phyloP scores from a whole-genome alignment of 495 filamentous ascomycete genomes.

The Aspergillus avenaceus region DNA sequence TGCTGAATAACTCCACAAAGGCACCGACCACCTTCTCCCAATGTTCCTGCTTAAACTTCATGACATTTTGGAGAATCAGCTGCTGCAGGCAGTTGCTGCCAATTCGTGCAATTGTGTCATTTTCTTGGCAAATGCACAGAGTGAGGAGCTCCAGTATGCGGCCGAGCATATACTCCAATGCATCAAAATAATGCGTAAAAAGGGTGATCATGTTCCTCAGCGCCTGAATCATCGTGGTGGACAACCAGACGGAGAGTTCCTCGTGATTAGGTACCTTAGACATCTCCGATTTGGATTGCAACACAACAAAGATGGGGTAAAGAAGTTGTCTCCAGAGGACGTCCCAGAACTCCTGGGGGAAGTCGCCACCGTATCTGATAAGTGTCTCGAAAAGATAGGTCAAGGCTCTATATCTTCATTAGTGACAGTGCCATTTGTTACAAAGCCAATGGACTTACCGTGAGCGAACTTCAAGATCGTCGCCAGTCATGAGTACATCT shows the following conservation, averaged over 20 bases:
- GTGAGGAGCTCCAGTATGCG: slow-evolving; percentile 89
- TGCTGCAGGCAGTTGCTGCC: slow-evolving; percentile 97
- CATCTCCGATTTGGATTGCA: slow-evolving; percentile 95
- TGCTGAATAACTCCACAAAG: slow-evolving; percentile 92
- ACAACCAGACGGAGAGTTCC: slow-evolving; percentile 97
- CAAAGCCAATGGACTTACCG: slow-evolving; percentile 27
- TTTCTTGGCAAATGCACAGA: slow-evolving; percentile 97
- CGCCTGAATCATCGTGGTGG: slow-evolving; percentile 98
- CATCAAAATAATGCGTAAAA: slow-evolving; percentile 97
- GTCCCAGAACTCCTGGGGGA: slow-evolving; percentile 95
- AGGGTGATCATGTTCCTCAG: slow-evolving; percentile 96
- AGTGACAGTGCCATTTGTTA: slow-evolving; percentile 2
- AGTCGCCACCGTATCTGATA: slow-evolving; percentile 83
- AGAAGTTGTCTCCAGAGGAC: slow-evolving; percentile 95
- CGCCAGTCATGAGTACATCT: slow-evolving; percentile 97
- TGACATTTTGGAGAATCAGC: slow-evolving; percentile 90
- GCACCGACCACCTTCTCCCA: slow-evolving; percentile 92
- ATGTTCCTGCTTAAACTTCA: slow-evolving; percentile 79
- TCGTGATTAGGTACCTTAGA: slow-evolving; percentile 88
- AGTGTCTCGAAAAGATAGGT: slow-evolving; percentile 95
- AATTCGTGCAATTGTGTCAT: slow-evolving; percentile 96
- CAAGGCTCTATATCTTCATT: slow-evolving; percentile 63
- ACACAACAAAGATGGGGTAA: slow-evolving; percentile 96
- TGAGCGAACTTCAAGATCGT: slow-evolving; percentile 95
- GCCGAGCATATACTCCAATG: slow-evolving; percentile 94